A percentile compares a stretch with the other conserved stretches of the same genome.
Evolutionary conservation across 2,329 filamentous ascomycete species (phyloP).

Genomic region (Sordariomycetes sp.): DNA sequence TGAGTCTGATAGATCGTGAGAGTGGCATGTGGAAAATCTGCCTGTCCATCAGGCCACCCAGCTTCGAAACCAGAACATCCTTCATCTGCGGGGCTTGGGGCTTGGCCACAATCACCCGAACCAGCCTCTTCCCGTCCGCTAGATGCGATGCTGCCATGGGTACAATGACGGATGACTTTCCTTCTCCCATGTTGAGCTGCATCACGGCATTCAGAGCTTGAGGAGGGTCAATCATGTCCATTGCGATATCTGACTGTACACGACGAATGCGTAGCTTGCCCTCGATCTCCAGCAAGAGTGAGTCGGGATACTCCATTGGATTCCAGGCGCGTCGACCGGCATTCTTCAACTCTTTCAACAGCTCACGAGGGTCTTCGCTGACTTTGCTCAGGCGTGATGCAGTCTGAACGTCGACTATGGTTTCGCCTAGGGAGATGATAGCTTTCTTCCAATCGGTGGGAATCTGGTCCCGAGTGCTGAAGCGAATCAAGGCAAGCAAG

Average conservation of each 20-base stretch:
- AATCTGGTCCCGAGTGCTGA: too few species aligned
- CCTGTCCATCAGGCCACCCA: constrained; percentile 4
- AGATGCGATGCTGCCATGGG: constrained; percentile 38
- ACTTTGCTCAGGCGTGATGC: background rate
- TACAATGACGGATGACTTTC: constrained; percentile 40
- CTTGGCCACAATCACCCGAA: constrained; percentile 46
- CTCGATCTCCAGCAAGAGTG: constrained; percentile 60
- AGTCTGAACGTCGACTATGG: background rate
- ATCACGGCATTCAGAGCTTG: constrained; percentile 48
- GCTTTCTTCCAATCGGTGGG: background rate
- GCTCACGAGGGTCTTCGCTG: too few species aligned
- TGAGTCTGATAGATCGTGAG: background rate
- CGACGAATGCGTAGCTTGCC: constrained; percentile 51
- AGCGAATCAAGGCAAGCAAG: too few species aligned
- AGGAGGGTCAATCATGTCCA: constrained; percentile 45
- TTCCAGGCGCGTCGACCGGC: constrained; percentile 48
- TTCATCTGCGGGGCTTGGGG: constrained; percentile 48
- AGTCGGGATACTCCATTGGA: constrained; percentile 45
- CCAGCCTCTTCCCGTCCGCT: constrained; percentile 34
- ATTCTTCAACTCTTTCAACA: constrained; percentile 27
- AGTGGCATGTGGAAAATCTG: constrained; percentile 4
- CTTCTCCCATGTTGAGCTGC: constrained; percentile 61
- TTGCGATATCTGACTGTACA: constrained; percentile 53
- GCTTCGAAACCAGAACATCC: constrained; percentile 41
- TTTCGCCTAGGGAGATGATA: background rate